Conservation (phyloP, 2,329 filamentous ascomycete species). For the Pyrenophora seminiperda region DNA sequence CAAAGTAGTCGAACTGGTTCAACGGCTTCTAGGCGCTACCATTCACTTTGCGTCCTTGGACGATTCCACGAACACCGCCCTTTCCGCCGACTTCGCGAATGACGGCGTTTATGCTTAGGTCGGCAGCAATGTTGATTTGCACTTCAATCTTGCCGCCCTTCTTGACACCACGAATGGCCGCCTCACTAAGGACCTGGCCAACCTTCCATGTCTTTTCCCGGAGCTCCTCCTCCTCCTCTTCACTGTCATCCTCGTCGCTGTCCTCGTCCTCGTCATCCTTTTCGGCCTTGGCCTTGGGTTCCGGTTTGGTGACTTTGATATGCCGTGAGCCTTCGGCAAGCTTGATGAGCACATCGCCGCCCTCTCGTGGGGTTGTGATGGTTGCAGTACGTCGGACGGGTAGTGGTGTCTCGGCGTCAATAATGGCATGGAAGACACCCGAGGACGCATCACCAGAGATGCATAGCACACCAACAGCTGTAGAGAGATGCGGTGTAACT, state of each 20-base stretch:
- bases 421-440: constrained; percentile 78
- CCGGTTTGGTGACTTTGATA: constrained; percentile 91
- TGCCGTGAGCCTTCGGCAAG: constrained; percentile 86
- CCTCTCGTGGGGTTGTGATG: constrained; percentile 74
- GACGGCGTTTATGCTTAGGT: constrained; percentile 79
- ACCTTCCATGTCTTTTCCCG: constrained; percentile 93
- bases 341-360: constrained; percentile 86
- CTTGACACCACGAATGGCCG: constrained; percentile 80
- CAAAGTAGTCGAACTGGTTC: too few species aligned
- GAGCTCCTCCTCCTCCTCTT: constrained; percentile 85
- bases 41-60: constrained; percentile 38
- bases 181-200: constrained; percentile 80
- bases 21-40: constrained; percentile 32
- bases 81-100: constrained; percentile 86
- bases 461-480: constrained; percentile 85
- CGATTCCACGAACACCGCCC: constrained; percentile 61
- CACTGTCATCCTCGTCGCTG: constrained; percentile 60
- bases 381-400: constrained; percentile 85
- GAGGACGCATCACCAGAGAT: constrained; percentile 62
- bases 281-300: constrained; percentile 74
- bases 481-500: constrained; percentile 85
- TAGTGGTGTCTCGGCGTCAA: constrained; percentile 84
- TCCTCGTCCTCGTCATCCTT: constrained; percentile 67
- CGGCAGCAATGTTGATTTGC: constrained; percentile 82
- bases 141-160: constrained; percentile 91